phyloP scores from a whole-genome alignment of 108 stramenopile genomes.

The Fragilaria radians region DNA sequence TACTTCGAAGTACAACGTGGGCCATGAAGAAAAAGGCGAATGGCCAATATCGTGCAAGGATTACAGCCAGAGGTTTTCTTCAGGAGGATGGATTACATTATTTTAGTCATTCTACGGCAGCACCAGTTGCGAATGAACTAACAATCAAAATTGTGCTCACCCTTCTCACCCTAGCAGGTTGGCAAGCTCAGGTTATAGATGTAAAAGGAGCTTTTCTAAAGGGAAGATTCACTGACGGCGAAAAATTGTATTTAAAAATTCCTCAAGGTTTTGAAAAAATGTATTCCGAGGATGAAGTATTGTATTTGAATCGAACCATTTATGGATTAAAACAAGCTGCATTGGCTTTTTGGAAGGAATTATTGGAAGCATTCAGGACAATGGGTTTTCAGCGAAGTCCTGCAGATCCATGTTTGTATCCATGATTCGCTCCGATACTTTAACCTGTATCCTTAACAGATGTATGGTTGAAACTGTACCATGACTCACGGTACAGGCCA shows the following conservation, averaged over 20 bases:
- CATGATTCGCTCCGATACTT: too few species aligned
- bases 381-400: too few species aligned
- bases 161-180: constrained; percentile 23
- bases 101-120: constrained; percentile 9
- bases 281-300: constrained; percentile 6
- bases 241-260: constrained; percentile 23
- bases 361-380: too few species aligned
- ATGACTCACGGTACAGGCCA: too few species aligned
- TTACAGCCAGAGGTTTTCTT: constrained; percentile 27
- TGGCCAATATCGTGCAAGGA: constrained; percentile 24
- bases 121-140: constrained; percentile 25
- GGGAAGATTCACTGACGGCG: too few species aligned
- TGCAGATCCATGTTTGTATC: too few species aligned
- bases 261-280: constrained; percentile 7
- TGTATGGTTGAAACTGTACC: too few species aligned
- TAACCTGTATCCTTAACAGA: too few species aligned
- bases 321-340: constrained; percentile 39
- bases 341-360: too few species aligned
- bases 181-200: constrained; percentile 14
- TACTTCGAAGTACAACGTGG: constrained; percentile 25
- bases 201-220: too few species aligned
- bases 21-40: constrained; percentile 44
- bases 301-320: constrained; percentile 12
- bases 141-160: constrained; percentile 14
- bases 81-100: constrained; percentile 24